phyloP scores from a whole-genome alignment of 352 stramenopile genomes.

The Phytophthora agathidicida region DNA sequence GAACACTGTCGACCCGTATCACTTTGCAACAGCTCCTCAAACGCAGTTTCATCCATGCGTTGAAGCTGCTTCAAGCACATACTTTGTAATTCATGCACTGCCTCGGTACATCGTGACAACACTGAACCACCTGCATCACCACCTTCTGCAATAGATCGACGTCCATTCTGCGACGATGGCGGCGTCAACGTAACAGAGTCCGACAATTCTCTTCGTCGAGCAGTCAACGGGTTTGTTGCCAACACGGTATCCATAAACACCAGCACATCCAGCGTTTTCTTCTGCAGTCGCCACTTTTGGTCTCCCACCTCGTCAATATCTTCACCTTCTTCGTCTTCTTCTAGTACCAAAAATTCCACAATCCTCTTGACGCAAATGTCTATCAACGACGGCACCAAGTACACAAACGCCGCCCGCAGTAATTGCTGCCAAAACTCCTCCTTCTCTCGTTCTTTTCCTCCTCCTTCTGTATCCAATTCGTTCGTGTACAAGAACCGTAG shows the following conservation, averaged over 20 bases:
- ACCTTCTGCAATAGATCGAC: background rate
- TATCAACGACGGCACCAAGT: conserved; percentile 70
- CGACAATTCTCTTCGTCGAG: conserved; percentile 27
- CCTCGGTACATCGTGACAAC: conserved; percentile 28
- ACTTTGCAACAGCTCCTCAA: conserved; percentile 65
- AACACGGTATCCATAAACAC: conserved; percentile 69
- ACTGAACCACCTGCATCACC: conserved; percentile 6
- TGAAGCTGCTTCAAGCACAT: conserved; percentile 67
- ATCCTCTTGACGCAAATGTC: conserved; percentile 67
- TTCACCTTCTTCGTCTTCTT: conserved; percentile 8
- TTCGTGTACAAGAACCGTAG: conserved; percentile 85
- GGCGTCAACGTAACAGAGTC: conserved; percentile 7
- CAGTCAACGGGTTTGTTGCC: conserved; percentile 45
- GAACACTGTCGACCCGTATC: conserved; percentile 70
- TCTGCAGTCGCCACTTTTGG: conserved; percentile 19
- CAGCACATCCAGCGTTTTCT: conserved; percentile 49
- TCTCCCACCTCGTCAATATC: background rate
- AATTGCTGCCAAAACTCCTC: conserved; percentile 74
- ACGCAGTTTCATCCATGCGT: conserved; percentile 48
- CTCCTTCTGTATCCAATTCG: conserved; percentile 34
- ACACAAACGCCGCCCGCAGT: conserved; percentile 71
- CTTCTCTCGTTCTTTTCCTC: conserved; percentile 14
- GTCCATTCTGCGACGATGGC: conserved; percentile 28
- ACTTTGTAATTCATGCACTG: conserved; percentile 48
- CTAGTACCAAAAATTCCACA: conserved; percentile 37